Evolutionary conservation across 163 green algal genomes (phyloP), one percentile per base, ranked within the genome.

Genomic region (Smithsoniella earleae): DNA sequence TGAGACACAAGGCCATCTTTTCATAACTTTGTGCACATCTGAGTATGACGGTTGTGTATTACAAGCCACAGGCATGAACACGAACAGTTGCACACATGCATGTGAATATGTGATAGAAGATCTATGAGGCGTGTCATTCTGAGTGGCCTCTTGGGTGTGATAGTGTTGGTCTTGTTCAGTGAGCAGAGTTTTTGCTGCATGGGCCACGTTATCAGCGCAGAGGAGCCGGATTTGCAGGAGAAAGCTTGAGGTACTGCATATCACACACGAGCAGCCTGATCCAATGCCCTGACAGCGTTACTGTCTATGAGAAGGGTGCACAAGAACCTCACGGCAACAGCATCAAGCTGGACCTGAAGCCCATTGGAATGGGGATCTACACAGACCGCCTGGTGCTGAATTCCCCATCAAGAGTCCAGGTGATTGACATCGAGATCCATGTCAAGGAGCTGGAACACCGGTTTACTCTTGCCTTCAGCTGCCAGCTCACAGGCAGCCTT

Each of bases 391-490:
- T 94, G 18, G 79, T 86, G 77, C 77, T 94, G 18, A 82, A 52
- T 20, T 81, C 63, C 5, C 8, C 66, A n/a, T 73, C 78, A 40
- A 86, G 91, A 73, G 77, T 87, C 31, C 78, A 86, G 1, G 81
- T 91, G 36, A 46, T 90, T 25, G 86, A 91, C 27, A 6, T 92
- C 20, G 84, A 91, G 78, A 78, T 92, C 6, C 81, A 65, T 13
- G 82, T 80, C 0, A 72, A 83, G 62, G 84, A 80, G 66, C 72
- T 84, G 65, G 83, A 78, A 5, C 82, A 89, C 74, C 73, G 40
- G 13, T 84, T 83, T 52, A 46, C 77, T n/a, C 78, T 90, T 33
- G 78, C 86, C 72, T 86, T 90, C 31, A 62, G 66, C 46, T 75
- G 6, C 28, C 69, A 66, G 73, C 33, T 78, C 75, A 46, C 30